phyloP scores from a whole-genome alignment of 2,329 filamentous ascomycete species.

The Alternaria sp. region DNA sequence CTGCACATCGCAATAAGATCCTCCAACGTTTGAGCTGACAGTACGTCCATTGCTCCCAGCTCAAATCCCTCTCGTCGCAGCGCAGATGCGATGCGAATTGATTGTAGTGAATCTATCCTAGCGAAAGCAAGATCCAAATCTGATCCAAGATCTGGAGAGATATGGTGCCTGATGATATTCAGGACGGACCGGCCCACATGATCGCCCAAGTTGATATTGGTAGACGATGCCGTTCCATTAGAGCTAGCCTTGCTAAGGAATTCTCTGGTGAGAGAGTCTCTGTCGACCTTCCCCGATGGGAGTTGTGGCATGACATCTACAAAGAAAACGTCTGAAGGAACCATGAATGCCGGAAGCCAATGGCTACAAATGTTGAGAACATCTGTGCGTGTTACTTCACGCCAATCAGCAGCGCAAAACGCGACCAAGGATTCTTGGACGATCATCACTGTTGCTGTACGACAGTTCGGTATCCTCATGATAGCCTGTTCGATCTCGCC shows the following conservation, averaged over 20 bases:
- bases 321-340: conserved; percentile 76
- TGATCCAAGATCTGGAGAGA: conserved; percentile 52
- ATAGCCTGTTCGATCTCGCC: conserved; percentile 63
- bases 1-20: conserved; percentile 33
- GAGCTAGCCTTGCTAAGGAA: conserved; percentile 55
- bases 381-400: conserved; percentile 49
- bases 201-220: conserved; percentile 17
- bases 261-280: conserved; percentile 67
- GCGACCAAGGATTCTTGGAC: conserved; percentile 74
- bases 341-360: conserved; percentile 86
- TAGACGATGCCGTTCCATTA: conserved; percentile 17
- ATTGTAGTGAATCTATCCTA: conserved; percentile 73
- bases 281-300: conserved; percentile 85
- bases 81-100: conserved; percentile 70
- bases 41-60: conserved; percentile 67
- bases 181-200: conserved; percentile 46
- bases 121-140: conserved; percentile 59
- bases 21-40: conserved; percentile 64
- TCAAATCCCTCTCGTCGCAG: conserved; percentile 67
- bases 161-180: conserved; percentile 52
- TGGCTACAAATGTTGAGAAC: conserved; percentile 69
- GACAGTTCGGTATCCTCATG: conserved; percentile 55
- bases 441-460: conserved; percentile 72
- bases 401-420: conserved; percentile 70
- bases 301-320: conserved; percentile 74